phyloP scores from a whole-genome alignment of 2,329 filamentous ascomycete genomes.

The Stemphylium lycopersici region DNA sequence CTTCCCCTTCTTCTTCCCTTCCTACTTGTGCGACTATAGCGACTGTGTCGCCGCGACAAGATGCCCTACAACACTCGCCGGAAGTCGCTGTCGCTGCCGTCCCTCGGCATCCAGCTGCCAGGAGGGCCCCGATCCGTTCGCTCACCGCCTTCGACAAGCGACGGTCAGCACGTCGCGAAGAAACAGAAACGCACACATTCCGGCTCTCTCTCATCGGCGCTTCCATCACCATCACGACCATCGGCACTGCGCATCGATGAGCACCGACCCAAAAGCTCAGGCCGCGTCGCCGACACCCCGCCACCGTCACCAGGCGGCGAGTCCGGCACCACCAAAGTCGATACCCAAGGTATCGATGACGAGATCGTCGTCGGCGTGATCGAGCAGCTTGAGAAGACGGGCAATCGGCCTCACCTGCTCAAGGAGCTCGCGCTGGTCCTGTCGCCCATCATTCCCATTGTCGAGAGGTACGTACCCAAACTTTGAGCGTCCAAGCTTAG shows the following conservation, averaged over 20 bases:
- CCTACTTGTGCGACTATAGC: slow-evolving; percentile 14
- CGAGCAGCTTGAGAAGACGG: slow-evolving; percentile 83
- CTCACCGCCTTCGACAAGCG: slow-evolving; percentile 62
- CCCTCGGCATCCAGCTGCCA: slow-evolving; percentile 86
- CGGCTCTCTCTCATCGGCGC: slow-evolving; percentile 48
- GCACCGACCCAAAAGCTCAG: slow-evolving; percentile 53
- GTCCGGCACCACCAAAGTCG: slow-evolving; percentile 63
- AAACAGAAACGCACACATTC: slow-evolving; percentile 78
- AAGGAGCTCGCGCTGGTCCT: slow-evolving; percentile 89
- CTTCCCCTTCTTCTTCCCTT: slow-evolving; percentile 5
- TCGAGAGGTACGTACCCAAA: slow-evolving; percentile 79
- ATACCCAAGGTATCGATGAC: slow-evolving; percentile 86
- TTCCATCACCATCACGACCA: slow-evolving; percentile 54
- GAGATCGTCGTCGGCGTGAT: slow-evolving; percentile 94
- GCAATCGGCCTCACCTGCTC: slow-evolving; percentile 90
- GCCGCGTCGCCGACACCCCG: slow-evolving; percentile 69
- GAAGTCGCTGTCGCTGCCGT: slow-evolving; percentile 92
- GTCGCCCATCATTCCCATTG: slow-evolving; percentile 75
- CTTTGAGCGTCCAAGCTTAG: slow-evolving; percentile 21
- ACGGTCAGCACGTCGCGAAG: slow-evolving; percentile 63
- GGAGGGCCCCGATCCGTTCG: slow-evolving; percentile 57
- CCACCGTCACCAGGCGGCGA: slow-evolving; percentile 72
- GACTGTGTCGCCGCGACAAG: slow-evolving; percentile 30
- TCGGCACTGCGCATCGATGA: slow-evolving; percentile 56
- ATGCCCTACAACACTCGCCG: slow-evolving; percentile 98